Evolutionary conservation across 768 basidiomycete species (phyloP), one percentile per base, ranked within the genome.

Genomic region (Amanita phalloides): DNA sequence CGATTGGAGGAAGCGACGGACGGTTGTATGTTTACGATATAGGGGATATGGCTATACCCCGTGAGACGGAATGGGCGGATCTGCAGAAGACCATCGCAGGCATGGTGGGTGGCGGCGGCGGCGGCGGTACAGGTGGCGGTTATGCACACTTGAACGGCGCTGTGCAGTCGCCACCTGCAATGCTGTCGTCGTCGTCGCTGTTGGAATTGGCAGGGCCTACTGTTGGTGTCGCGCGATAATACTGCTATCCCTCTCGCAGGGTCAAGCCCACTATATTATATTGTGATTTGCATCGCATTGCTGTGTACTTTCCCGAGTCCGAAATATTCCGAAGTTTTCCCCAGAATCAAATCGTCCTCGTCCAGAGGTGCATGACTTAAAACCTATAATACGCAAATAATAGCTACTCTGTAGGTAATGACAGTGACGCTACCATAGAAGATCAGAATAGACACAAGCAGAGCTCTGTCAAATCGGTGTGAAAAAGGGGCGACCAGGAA

Each of bases 41-140:
- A 55, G 91, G 93, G 9, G 93, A 97, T 60, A 82, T 89, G 75
- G 86, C 82, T 0, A 74, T 88, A 21, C 90, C 94, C 1, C 71
- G 90, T 53, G 95, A 98, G 67, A 76, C 80, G 4, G 95, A 98
- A 66, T 98, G 95, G 95, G 78, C 81, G 2, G 91, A 96, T 56
- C 66, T 97, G 73, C 90, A 95, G 65, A 87, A 86, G 73, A 88
- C 84, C 7, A 63, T 97, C 8, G 77, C 85, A 17, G 84, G 84
- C 1, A 76, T 94, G 56, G 76, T 77, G 10, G 81, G 80, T 36
- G 79, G 72, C 48, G 74, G 71, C 7, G 48, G 48, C 8, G 48
- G 48, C 39, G 23, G 37, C n/a, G 39, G 49, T 20, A 28, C 17
- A n/a, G 36, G 51, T 6, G 35, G 50, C 10, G 25, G 28, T 7